phyloP scores from a whole-genome alignment of 768 basidiomycete genomes.

The Lentinula boryana region DNA sequence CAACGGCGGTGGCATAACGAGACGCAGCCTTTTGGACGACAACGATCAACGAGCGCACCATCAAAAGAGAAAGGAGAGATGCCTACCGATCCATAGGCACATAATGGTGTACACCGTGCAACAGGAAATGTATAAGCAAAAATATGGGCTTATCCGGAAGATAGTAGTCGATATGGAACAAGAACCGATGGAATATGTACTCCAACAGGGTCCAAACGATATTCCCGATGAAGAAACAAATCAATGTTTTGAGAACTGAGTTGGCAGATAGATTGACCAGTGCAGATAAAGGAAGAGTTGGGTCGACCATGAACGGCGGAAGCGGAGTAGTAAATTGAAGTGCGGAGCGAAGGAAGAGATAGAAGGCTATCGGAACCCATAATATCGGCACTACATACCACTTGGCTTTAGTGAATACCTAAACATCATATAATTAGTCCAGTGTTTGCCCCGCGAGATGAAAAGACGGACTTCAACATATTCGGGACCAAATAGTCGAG shows the following conservation, averaged over 20 bases:
- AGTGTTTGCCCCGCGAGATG: background rate
- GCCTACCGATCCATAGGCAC: slow-evolving; percentile 90
- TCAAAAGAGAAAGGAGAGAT: background rate
- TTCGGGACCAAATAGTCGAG: slow-evolving; percentile 79
- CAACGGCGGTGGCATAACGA: slow-evolving; percentile 93
- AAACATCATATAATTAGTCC: background rate
- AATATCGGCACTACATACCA: slow-evolving; percentile 93
- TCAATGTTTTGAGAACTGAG: slow-evolving; percentile 46
- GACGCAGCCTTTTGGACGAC: slow-evolving; percentile 52
- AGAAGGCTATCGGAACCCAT: slow-evolving; percentile 84
- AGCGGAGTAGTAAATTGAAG: slow-evolving; percentile 73
- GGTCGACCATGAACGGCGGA: slow-evolving; percentile 55
- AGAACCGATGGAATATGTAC: slow-evolving; percentile 89
- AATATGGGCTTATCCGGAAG: slow-evolving; percentile 81
- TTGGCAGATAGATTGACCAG: slow-evolving; percentile 41
- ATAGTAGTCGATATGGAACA: slow-evolving; percentile 89
- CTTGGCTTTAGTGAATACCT: slow-evolving; percentile 78
- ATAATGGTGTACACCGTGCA: slow-evolving; percentile 97
- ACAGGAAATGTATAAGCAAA: slow-evolving; percentile 83
- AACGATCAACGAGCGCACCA: background rate
- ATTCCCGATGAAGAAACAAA: slow-evolving; percentile 81
- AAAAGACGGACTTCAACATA: slow-evolving; percentile 63
- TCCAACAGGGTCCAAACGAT: slow-evolving; percentile 93
- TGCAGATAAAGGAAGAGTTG: slow-evolving; percentile 48
- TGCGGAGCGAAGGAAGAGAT: slow-evolving; percentile 75